Evolutionary conservation across 768 basidiomycete species (phyloP), one percentile per base, ranked within the genome.

Genomic region (Suillus subaureus): DNA sequence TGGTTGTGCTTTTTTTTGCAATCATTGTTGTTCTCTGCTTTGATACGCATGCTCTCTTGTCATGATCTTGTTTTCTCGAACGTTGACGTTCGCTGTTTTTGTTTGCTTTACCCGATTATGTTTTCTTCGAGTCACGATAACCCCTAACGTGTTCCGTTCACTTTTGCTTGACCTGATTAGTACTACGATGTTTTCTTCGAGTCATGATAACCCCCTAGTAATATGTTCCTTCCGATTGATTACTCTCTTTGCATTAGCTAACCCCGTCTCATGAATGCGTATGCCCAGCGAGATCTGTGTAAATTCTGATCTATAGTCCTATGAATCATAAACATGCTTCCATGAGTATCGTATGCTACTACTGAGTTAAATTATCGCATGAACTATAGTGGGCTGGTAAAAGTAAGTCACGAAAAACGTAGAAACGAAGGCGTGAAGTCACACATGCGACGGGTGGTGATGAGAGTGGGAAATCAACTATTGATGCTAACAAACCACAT

Each of bases 341-440:
- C 55, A 39, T 62, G 61, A 23, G 56, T 39, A 39, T 62, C 49
- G n/a, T 61, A 51, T 55, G 55, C 9, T 55, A 39, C 55, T 55
- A 26, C 31, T 15, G 55, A 35, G 61, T 55, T 31, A 62, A 31
- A 62, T 55, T 55, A 62, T 62, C 31, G 56, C 61, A 62, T 61
- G 54, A 60, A 60, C 58, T 60, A 54, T 54, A 60, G 58, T 60
- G 40, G 40, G 40, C 18, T 42, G 28, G 26, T 60, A 60, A 60
- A 58, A 60, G 11, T 60, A 60, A 28, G 40, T 55, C 26, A 26
- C 40, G 37, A 40, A 28, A 18, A 28, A 26, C 3, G 26, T 40
- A 31, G 35, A 21, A 4, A 60, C 26, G 18, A 58, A 23, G 35
- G 3, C 35, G n/a, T 56, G 21, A 56, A 56, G 54, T 55, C 33